Conservation (phyloP, 306 rosid species). For the Acacia acuminata region DNA sequence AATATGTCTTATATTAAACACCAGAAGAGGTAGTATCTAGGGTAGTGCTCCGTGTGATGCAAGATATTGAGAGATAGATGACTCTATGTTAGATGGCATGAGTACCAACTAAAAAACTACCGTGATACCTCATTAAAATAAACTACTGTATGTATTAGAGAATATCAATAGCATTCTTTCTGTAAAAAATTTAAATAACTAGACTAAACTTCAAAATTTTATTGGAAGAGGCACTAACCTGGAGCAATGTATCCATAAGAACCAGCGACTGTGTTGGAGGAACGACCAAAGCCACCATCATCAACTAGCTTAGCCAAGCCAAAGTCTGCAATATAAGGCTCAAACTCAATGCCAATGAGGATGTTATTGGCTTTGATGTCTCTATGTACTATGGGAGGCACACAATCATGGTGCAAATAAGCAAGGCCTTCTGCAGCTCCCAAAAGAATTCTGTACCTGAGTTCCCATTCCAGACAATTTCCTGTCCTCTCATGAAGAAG, state of each 20-base stretch:
- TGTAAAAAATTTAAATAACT: not conserved
- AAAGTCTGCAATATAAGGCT: slow-evolving; percentile 92
- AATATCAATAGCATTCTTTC: not conserved
- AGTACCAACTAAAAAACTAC: not conserved
- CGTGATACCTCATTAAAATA: not conserved
- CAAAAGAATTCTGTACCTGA: slow-evolving; percentile 74
- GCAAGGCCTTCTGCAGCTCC: slow-evolving; percentile 96
- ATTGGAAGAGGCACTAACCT: slow-evolving; percentile 49
- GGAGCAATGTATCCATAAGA: slow-evolving; percentile 99
- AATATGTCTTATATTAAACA: too few relatives aligned
- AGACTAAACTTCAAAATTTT: not conserved
- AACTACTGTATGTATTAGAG: not conserved
- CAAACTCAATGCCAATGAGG: slow-evolving; percentile 92
- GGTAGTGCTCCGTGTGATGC: not conserved
- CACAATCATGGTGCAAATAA: slow-evolving; percentile 95
- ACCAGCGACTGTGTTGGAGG: slow-evolving; percentile 93
- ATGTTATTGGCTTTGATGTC: slow-evolving; percentile 97
- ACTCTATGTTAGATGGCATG: not conserved
- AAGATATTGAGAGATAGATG: not conserved
- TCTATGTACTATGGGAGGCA: slow-evolving; percentile 93
- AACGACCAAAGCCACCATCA: slow-evolving; percentile 72
- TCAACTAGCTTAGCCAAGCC: slow-evolving; percentile 95
- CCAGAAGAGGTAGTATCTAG: too few relatives aligned
- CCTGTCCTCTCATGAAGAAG: slow-evolving; percentile 84
- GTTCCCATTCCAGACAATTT: slow-evolving; percentile 86